phyloP scores from a whole-genome alignment of 164 flowering plant genomes.

The Vitis riparia region DNA sequence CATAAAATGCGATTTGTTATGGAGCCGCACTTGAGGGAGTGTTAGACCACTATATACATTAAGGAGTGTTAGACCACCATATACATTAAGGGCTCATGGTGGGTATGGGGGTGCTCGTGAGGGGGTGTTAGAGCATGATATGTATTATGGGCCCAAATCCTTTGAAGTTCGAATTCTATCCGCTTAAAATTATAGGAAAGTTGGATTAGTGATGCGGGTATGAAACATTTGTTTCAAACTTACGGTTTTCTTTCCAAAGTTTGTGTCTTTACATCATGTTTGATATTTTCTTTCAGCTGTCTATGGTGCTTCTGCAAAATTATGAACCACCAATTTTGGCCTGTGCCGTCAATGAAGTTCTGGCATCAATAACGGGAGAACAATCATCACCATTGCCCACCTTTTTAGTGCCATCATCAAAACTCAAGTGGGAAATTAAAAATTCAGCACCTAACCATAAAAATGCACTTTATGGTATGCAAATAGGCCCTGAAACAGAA shows the following conservation, averaged over 20 bases:
- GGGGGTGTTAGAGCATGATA: too few relatives aligned
- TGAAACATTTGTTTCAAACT: too few relatives aligned
- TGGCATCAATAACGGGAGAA: slow-evolving; percentile 41
- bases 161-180: too few relatives aligned
- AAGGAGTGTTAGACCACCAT: too few relatives aligned
- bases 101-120: too few relatives aligned
- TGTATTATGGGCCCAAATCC: too few relatives aligned
- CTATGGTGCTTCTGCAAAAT: slow-evolving; percentile 53
- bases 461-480: slow-evolving; percentile 43
- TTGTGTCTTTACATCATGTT: neutral
- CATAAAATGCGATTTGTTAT: too few relatives aligned
- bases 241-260: neutral
- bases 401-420: slow-evolving; percentile 53
- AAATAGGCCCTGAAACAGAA: slow-evolving; percentile 53
- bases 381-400: slow-evolving; percentile 39
- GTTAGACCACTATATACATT: too few relatives aligned
- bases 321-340: slow-evolving; percentile 63
- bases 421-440: slow-evolving; percentile 42
- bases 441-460: slow-evolving; percentile 11
- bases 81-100: too few relatives aligned
- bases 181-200: too few relatives aligned
- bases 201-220: too few relatives aligned
- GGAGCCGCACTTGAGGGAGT: too few relatives aligned
- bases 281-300: slow-evolving; percentile 41
- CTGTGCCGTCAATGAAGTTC: slow-evolving; percentile 61